These are phyloP conservation scores for Cicer yamashitae DNA, from an alignment of 306 rosid genomes.

Conservation along the genomic window DNA sequence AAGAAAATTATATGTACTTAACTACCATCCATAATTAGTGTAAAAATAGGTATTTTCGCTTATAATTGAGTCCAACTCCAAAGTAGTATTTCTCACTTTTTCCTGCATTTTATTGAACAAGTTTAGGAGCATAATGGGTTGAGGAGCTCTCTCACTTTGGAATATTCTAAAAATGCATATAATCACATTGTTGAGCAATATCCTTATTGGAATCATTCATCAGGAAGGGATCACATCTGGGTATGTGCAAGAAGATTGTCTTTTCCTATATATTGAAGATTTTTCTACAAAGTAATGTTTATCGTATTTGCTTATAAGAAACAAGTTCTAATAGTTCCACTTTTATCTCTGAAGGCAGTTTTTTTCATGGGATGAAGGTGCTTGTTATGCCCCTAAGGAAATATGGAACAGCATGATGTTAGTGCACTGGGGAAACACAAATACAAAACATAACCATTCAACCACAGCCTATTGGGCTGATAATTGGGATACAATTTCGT, in stretches of 20 bases:
- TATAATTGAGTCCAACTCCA: no score
- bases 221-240: constrained; percentile 98
- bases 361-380: constrained; percentile 99
- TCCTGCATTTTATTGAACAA: constrained; percentile 29
- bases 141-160: constrained; percentile 96
- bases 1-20: no score
- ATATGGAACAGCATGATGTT: constrained; percentile 98
- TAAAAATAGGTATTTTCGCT: no score
- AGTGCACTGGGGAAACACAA: constrained; percentile 99
- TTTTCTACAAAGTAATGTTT: constrained; percentile 32
- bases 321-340: constrained; percentile 49
- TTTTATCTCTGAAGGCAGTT: constrained; percentile 73
- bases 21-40: no score
- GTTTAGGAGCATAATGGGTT: constrained; percentile 79
- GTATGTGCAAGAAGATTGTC: constrained; percentile 55
- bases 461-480: constrained; percentile 98
- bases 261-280: constrained; percentile 9
- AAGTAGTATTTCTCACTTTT: constrained; percentile 15
- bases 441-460: constrained; percentile 85
- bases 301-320: constrained; percentile 26
- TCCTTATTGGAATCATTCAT: constrained; percentile 86
- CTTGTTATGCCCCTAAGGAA: constrained; percentile 99
- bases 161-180: constrained; percentile 76
- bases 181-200: constrained; percentile 74
- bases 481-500: constrained; percentile 78